Base-by-base conservation (phyloP, 768 basidiomycete genomes). In the Suillus luteus region DNA sequence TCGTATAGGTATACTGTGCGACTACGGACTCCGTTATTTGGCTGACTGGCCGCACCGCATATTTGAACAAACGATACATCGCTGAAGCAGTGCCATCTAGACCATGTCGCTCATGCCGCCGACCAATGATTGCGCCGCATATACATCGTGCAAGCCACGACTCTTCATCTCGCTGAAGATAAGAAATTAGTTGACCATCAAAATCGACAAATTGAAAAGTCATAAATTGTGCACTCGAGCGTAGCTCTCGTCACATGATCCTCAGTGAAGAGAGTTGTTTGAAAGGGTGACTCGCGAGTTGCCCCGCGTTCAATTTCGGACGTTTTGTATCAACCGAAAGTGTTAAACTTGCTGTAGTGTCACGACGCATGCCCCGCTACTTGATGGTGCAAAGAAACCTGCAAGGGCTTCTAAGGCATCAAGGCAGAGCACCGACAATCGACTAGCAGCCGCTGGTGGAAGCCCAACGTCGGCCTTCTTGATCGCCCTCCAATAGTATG, bases 391-490 rank as follows among this genome's bases (percentile, higher is more conserved):
- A 46, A 55, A 65, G 69, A 75, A 85, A 90, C 87, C 87, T 75
- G 69, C 82, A 24, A 73, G 86, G 88, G 90, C 78, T 93, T 84
- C 82, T 66, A 70, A 62, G 40, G 31, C 64, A 61, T 43, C 63
- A 63, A 64, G 67, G 68, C 67, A 62, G 67, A 64, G 17, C 38
- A 44, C 40, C 43, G 67, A 65, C 62, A 63, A 63, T 35, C 73
- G 68, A 71, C 73, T 70, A 68, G 77, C 76, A 76, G 80, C 85
- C 91, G 81, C 82, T 85, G 88, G 87, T 91, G 77, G 82, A 68
- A 67, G 64, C 67, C 83, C 92, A 90, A 86, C 83, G 93, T 82
- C 85, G 88, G 87, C 90, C 90, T 98, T 98, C 96, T 98, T 95
- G 60, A 76, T 78, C 85, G 91, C 85, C 96, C 96, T 73, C 64